These are phyloP conservation scores for Colletotrichum somersetense DNA, from an alignment of 2,329 filamentous ascomycete species.

Conservation along the genomic window DNA sequence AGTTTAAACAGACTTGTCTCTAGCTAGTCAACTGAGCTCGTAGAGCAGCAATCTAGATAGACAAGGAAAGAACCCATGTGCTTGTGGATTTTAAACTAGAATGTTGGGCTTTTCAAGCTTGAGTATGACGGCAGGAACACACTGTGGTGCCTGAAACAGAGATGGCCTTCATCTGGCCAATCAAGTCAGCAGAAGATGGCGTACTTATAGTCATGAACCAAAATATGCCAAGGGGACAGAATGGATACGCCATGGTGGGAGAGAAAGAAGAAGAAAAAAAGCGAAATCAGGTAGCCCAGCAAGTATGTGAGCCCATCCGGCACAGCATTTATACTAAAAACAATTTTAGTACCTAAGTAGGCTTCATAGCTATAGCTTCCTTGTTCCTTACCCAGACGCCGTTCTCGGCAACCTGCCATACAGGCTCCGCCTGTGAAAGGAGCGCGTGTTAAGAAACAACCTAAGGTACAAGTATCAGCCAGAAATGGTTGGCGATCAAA, in stretches of 20 bases:
- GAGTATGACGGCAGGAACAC: not conserved
- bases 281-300: too few relatives aligned
- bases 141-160: not conserved
- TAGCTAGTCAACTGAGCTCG: not conserved
- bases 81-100: not conserved
- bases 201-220: not conserved
- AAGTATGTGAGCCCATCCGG: not conserved
- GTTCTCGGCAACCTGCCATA: conserved; percentile 27
- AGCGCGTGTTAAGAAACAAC: conserved; percentile 37
- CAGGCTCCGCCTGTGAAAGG: conserved; percentile 32
- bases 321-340: conserved; percentile 21
- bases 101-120: too few relatives aligned
- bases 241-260: not conserved
- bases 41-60: not conserved
- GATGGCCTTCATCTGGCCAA: not conserved
- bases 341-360: conserved; percentile 17
- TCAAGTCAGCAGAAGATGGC: not conserved
- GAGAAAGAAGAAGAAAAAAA: not conserved
- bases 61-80: not conserved
- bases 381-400: conserved; percentile 41
- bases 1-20: not conserved
- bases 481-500: conserved; percentile 36
- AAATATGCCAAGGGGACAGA: not conserved
- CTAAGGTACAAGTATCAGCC: conserved; percentile 44
- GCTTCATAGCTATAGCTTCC: conserved; percentile 28